Conservation (phyloP, 2,329 filamentous ascomycete genomes). For the Byssothecium circinans region DNA sequence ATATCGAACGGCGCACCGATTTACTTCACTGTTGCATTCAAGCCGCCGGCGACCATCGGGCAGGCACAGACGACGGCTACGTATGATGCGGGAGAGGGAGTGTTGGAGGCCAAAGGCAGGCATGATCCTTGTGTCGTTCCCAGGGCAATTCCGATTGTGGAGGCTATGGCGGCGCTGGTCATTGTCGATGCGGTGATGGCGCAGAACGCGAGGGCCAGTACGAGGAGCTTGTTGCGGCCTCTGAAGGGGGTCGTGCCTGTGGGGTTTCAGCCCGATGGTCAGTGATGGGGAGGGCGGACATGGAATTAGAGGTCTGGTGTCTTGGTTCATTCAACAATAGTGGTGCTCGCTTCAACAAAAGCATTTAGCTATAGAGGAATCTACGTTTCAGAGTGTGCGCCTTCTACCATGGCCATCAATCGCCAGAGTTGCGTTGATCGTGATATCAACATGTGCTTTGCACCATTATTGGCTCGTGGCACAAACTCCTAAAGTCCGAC, state of each 20-base stretch:
- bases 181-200: slow-evolving; percentile 85
- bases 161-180: slow-evolving; percentile 86
- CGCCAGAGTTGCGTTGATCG: no score
- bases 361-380: no score
- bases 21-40: slow-evolving; percentile 95
- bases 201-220: slow-evolving; percentile 64
- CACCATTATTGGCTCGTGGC: no score
- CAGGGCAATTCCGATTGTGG: slow-evolving; percentile 82
- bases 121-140: slow-evolving; percentile 94
- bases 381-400: no score
- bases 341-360: no score
- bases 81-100: slow-evolving; percentile 75
- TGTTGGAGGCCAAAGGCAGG: slow-evolving; percentile 85
- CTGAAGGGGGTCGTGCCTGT: slow-evolving; percentile 41
- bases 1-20: slow-evolving; percentile 92
- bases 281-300: no score
- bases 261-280: not conserved
- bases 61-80: slow-evolving; percentile 82
- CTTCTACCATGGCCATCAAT: no score
- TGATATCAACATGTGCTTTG: no score
- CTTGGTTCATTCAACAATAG: no score
- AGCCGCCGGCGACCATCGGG: slow-evolving; percentile 90
- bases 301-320: no score
- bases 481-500: no score
- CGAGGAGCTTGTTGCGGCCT: slow-evolving; percentile 41